Percentiles rank a stretch among this genome's conserved stretches.
Evolutionary conservation across 176 grass and related monocot species (phyloP).

Genomic region (Pontederia paniculata): DNA sequence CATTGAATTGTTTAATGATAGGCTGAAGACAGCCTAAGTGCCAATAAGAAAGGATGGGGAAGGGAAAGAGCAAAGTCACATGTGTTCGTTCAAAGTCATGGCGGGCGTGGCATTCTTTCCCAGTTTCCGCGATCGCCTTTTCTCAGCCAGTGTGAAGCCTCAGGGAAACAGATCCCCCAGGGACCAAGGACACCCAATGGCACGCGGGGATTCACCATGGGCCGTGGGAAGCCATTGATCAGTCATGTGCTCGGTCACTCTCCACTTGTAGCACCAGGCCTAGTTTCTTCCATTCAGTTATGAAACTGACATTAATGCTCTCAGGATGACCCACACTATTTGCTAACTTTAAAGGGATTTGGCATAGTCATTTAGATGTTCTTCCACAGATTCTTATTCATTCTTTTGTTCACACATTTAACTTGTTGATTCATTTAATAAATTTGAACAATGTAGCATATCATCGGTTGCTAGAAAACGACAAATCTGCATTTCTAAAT

Average conservation of each 20-base stretch:
- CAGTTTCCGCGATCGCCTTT: slow-evolving; percentile 32
- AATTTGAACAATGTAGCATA: too few species aligned
- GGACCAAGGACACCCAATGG: slow-evolving; percentile 64
- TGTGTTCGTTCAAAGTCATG: neutral
- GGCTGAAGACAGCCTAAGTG: slow-evolving; percentile 25
- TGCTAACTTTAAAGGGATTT: too few species aligned
- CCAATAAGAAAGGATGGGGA: slow-evolving; percentile 34
- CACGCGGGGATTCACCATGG: slow-evolving; percentile 59
- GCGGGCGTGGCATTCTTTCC: slow-evolving; percentile 9
- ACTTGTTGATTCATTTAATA: too few species aligned
- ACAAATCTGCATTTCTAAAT: too few species aligned
- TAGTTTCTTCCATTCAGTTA: too few species aligned
- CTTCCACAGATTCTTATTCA: too few species aligned
- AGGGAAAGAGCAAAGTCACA: slow-evolving; percentile 45
- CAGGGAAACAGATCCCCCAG: slow-evolving; percentile 25
- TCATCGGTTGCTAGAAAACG: too few species aligned
- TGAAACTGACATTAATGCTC: too few species aligned
- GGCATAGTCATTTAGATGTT: too few species aligned
- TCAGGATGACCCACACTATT: too few species aligned
- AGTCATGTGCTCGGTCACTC: neutral
- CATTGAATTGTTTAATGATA: neutral
- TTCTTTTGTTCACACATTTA: too few species aligned
- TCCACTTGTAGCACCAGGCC: too few species aligned
- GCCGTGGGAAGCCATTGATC: slow-evolving; percentile 36
- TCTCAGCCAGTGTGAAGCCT: slow-evolving; percentile 23